phyloP scores from a whole-genome alignment of 2,329 filamentous ascomycete species.

The Paraconiothyrium sp. region DNA sequence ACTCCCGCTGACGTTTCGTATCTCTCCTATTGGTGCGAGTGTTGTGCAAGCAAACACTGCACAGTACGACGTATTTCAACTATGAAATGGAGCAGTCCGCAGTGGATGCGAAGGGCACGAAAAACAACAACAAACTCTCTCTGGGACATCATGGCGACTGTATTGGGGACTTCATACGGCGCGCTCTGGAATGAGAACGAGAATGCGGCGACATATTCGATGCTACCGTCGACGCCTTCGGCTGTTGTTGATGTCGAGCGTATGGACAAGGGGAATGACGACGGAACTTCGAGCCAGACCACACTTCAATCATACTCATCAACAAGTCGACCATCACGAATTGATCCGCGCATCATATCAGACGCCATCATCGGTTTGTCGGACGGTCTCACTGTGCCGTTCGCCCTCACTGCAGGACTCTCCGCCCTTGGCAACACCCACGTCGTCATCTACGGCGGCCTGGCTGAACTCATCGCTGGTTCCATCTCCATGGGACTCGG shows the following conservation, averaged over 20 bases:
- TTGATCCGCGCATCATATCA: conserved; percentile 9
- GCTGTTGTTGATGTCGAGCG: not conserved
- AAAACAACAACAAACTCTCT: not conserved
- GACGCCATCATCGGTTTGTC: conserved; percentile 80
- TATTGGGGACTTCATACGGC: conserved; percentile 3
- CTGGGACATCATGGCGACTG: conserved; percentile 3
- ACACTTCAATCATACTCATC: not conserved
- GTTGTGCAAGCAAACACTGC: not conserved
- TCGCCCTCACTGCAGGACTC: conserved; percentile 79
- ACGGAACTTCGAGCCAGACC: not conserved
- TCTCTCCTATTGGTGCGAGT: not conserved
- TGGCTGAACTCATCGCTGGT: conserved; percentile 79
- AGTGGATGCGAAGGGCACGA: conserved; percentile 3
- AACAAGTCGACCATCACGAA: not conserved
- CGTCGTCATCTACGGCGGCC: conserved; percentile 65
- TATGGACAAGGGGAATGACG: not conserved
- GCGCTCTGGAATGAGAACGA: not conserved
- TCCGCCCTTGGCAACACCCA: conserved; percentile 28
- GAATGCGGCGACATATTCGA: not conserved
- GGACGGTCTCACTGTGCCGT: conserved; percentile 81
- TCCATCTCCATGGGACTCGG: conserved; percentile 82
- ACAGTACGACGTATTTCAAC: not conserved
- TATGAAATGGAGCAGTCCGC: conserved; percentile 3
- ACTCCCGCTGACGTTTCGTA: not conserved
- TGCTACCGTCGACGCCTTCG: conserved; percentile 3